A percentile compares a stretch with the other conserved stretches of the same genome.
phyloP scores from a whole-genome alignment of 1,284 basidiomycete genomes.

The Cryptococcus sp. region DNA sequence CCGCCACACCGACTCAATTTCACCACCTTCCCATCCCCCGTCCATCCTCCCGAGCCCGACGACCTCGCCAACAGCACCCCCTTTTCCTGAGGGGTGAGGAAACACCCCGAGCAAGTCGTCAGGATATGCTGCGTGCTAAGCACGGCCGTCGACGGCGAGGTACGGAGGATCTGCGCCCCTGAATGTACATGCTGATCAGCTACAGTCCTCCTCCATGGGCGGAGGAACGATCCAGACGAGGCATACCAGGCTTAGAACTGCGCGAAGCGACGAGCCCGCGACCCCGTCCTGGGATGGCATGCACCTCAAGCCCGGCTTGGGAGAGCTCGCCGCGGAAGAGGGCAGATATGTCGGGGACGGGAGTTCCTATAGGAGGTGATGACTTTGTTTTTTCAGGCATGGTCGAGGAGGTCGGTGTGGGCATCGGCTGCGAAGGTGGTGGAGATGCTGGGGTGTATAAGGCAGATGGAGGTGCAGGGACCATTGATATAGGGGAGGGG shows the following conservation, averaged over 20 bases:
- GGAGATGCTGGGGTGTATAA: background rate
- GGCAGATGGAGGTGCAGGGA: background rate
- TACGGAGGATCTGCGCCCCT: conserved; percentile 62
- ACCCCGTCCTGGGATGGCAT: conserved; percentile 17
- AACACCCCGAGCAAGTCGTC: conserved; percentile 67
- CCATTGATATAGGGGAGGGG: no score
- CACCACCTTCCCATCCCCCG: background rate
- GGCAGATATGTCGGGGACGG: background rate
- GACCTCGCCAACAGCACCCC: conserved; percentile 4
- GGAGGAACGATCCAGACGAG: background rate
- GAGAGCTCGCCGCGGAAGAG: conserved; percentile 10
- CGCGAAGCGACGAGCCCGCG: conserved; percentile 33
- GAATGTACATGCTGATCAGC: background rate
- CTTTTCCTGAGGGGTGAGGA: conserved; percentile 42
- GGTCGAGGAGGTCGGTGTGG: background rate
- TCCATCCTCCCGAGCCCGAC: background rate
- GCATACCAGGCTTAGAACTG: conserved; percentile 23
- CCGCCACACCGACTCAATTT: conserved; percentile 62
- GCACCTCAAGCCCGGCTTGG: conserved; percentile 24
- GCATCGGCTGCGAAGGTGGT: background rate
- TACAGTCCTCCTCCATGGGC: background rate
- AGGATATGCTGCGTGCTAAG: conserved; percentile 64
- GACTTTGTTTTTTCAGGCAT: background rate
- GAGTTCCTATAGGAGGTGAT: background rate
- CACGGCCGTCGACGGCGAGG: conserved; percentile 61